Conservation (phyloP, 2,329 filamentous ascomycete genomes). For the Penicillium sp. region DNA sequence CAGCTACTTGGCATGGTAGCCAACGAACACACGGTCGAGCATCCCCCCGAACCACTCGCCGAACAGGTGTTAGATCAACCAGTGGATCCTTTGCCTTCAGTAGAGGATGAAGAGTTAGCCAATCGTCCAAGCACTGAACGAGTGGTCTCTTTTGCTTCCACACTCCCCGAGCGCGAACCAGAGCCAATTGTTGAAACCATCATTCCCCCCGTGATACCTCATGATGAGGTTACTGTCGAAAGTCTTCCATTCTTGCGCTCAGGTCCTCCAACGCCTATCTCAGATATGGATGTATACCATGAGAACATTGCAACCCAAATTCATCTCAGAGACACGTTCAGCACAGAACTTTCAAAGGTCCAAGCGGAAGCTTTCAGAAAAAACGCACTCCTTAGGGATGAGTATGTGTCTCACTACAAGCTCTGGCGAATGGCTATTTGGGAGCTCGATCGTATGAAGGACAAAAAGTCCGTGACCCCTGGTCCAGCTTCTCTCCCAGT, state of each 20-base stretch:
- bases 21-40: slow-evolving; percentile 30
- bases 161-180: neutral
- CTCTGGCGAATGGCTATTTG: slow-evolving; percentile 47
- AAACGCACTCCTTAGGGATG: slow-evolving; percentile 41
- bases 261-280: slow-evolving; percentile 45
- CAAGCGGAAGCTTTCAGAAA: slow-evolving; percentile 41
- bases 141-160: slow-evolving; percentile 16
- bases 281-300: slow-evolving; percentile 47
- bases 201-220: slow-evolving; percentile 6
- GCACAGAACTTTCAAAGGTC: slow-evolving; percentile 39
- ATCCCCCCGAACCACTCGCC: neutral
- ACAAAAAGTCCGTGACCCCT: slow-evolving; percentile 40
- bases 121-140: slow-evolving; percentile 5
- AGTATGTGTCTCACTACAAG: slow-evolving; percentile 46
- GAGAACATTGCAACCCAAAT: slow-evolving; percentile 43
- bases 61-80: slow-evolving; percentile 13
- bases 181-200: slow-evolving; percentile 10
- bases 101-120: slow-evolving; percentile 12
- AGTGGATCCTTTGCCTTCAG: slow-evolving; percentile 11
- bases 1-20: slow-evolving; percentile 47
- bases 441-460: slow-evolving; percentile 45
- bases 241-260: slow-evolving; percentile 48
- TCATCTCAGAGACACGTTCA: slow-evolving; percentile 41
- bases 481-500: slow-evolving; percentile 38
- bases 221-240: slow-evolving; percentile 40